Base-by-base conservation (phyloP, 257 asterid genomes). In the Rubia yunnanensis region DNA sequence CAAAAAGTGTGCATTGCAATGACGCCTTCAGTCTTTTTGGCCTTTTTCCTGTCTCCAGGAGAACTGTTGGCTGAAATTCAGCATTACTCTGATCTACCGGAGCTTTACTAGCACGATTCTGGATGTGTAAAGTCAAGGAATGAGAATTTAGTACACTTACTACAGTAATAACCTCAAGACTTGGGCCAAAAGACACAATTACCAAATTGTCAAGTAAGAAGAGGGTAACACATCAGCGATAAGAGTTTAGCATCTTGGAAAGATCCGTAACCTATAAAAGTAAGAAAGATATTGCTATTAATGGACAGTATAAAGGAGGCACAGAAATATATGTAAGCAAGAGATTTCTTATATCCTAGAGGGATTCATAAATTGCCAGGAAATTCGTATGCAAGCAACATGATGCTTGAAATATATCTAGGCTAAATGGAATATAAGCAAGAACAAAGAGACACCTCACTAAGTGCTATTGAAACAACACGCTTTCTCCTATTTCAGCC, bases 181-280 rank as follows among this genome's bases (percentile, higher is more conserved):
- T 13, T 7, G 15, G 49, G 20, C 0, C 34, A 55, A 23, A 10
- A 32, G 20, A 64, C 10, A 30, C 5, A 20, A 28, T 39, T 39
- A 55, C 44, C 38, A 0, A 60, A 48, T n/a, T n/a, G 7, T 34
- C 32, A 34, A 41, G n/a, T 32, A 49, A 48, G n/a, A 24, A 62
- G 6, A 15, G 66, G 61, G n/a, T 15, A 52, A 3, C 61, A 31
- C 10, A 30, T 60, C 39, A 49, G 36, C 79, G 80, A 76, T 82
- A 82, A 65, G 63, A 26, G 74, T 74, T 73, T 73, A 90, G 76
- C 87, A 74, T 69, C 72, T 78, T 86, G 49, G 97, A 83, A 71
- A 94, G 68, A 75, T 94, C 92, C 79, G 68, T 41, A 39, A 88
- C 95, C 98, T 92, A 74, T 31, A 64, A 30, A 8, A 76, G 48